phyloP scores from a whole-genome alignment of 2,329 filamentous ascomycete genomes.

The Zalaria sp. region DNA sequence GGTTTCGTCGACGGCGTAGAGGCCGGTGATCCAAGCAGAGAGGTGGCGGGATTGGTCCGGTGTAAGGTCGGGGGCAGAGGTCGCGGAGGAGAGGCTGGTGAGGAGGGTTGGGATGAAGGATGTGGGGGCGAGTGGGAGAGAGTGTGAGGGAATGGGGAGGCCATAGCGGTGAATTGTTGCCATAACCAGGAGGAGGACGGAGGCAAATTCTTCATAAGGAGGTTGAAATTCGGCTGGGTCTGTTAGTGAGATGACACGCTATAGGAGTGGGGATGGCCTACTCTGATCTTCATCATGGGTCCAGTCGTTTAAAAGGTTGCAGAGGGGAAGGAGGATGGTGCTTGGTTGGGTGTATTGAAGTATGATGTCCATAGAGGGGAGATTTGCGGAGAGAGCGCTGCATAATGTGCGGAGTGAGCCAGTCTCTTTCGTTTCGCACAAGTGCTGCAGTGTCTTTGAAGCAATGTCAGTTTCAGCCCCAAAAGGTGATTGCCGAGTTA shows the following conservation, averaged over 20 bases:
- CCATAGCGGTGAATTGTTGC: constrained; percentile 66
- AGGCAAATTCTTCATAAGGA: constrained; percentile 74
- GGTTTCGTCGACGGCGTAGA: constrained; percentile 54
- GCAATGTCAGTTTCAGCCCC: neutral
- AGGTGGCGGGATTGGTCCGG: constrained; percentile 54
- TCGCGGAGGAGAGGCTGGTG: constrained; percentile 42
- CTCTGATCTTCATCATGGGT: constrained; percentile 67
- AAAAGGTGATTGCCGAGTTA: constrained; percentile 3
- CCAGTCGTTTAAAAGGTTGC: constrained; percentile 65
- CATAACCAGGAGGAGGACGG: constrained; percentile 58
- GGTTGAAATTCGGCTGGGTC: constrained; percentile 59
- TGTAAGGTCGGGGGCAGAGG: constrained; percentile 44
- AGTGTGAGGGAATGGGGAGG: constrained; percentile 26
- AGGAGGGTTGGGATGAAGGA: constrained; percentile 53
- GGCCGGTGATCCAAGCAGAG: constrained; percentile 59
- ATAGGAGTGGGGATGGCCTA: constrained; percentile 8
- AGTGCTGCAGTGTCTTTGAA: constrained; percentile 47
- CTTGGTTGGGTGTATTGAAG: constrained; percentile 59
- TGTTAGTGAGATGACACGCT: constrained; percentile 8
- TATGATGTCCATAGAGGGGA: constrained; percentile 58
- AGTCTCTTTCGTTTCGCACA: constrained; percentile 62
- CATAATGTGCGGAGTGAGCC: constrained; percentile 68
- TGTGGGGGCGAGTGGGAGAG: too few species aligned
- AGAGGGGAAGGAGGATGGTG: constrained; percentile 58
- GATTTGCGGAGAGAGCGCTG: constrained; percentile 56